phyloP scores from a whole-genome alignment of 495 filamentous ascomycete genomes.

The Bathelium albidoporum region DNA sequence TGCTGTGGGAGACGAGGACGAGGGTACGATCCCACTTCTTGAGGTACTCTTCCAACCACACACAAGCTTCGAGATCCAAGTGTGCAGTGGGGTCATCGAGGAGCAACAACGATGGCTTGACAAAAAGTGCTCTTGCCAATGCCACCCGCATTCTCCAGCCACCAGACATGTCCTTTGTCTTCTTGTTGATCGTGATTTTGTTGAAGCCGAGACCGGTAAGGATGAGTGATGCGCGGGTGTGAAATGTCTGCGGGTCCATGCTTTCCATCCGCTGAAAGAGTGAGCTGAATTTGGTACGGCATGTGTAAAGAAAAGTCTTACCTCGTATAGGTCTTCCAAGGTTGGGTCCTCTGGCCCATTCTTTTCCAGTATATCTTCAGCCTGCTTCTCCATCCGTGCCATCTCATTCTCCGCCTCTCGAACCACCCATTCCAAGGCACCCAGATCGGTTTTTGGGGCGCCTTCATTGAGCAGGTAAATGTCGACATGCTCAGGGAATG shows the following conservation, averaged over 20 bases:
- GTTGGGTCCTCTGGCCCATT: slow-evolving; percentile 84
- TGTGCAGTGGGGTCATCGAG: slow-evolving; percentile 98
- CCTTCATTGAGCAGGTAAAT: slow-evolving; percentile 98
- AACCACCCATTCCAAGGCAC: slow-evolving; percentile 95
- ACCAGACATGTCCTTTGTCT: slow-evolving; percentile 99
- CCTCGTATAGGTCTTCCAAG: slow-evolving; percentile 94
- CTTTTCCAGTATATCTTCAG: slow-evolving; percentile 82
- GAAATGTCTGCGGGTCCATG: slow-evolving; percentile 99
- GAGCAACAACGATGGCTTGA: slow-evolving; percentile 88
- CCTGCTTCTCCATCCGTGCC: slow-evolving; percentile 72
- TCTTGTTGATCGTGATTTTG: slow-evolving; percentile 93
- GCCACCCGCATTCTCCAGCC: slow-evolving; percentile 99
- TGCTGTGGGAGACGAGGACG: slow-evolving; percentile 89
- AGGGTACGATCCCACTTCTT: slow-evolving; percentile 99
- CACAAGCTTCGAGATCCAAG: slow-evolving; percentile 98
- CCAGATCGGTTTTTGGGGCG: slow-evolving; percentile 77
- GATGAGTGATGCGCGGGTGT: slow-evolving; percentile 91
- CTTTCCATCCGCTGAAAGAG: slow-evolving; percentile 76
- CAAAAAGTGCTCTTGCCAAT: slow-evolving; percentile 93
- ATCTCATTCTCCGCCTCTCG: slow-evolving; percentile 91
- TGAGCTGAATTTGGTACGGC: slow-evolving; percentile 23
- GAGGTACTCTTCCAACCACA: slow-evolving; percentile 98
- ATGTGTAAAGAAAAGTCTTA: slow-evolving; percentile 36
- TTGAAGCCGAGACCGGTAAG: slow-evolving; percentile 99
- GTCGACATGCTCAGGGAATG: slow-evolving; percentile 92